Conservation (phyloP, 2,329 filamentous ascomycete genomes). For the Claviceps sp. region DNA sequence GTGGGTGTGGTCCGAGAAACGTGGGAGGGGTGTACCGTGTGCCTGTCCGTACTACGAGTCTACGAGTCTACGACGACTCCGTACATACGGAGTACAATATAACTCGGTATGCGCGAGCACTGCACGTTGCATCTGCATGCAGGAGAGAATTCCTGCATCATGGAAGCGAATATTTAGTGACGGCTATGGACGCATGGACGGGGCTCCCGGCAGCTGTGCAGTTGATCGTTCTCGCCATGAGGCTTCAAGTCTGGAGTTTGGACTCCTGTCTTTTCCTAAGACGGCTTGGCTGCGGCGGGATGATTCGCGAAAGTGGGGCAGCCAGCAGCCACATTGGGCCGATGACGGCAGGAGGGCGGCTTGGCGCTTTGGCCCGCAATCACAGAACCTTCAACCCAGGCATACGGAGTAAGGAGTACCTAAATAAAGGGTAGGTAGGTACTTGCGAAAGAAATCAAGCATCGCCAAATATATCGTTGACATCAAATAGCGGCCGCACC, state of each 20-base stretch:
- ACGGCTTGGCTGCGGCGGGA: background rate
- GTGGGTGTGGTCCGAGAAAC: background rate
- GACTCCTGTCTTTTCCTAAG: too few species aligned
- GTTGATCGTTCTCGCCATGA: background rate
- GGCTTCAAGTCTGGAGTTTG: too few species aligned
- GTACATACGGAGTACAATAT: too few species aligned
- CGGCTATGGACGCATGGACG: background rate
- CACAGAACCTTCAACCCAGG: background rate
- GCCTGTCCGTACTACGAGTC: background rate
- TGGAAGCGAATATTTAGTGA: background rate
- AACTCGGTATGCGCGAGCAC: too few species aligned
- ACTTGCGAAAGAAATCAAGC: background rate
- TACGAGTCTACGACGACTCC: too few species aligned
- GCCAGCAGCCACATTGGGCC: background rate
- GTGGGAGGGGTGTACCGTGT: background rate
- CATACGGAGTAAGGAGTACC: too few species aligned
- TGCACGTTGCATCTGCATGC: background rate
- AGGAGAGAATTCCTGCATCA: background rate
- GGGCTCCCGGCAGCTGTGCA: background rate
- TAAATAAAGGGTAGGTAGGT: too few species aligned
- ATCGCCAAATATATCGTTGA: background rate
- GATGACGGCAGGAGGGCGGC: background rate
- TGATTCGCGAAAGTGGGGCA: background rate
- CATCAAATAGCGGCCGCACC: background rate
- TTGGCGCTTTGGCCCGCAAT: conserved; percentile 1